Conservation (phyloP, 495 filamentous ascomycete genomes). For the Tuber microsphaerosporum region DNA sequence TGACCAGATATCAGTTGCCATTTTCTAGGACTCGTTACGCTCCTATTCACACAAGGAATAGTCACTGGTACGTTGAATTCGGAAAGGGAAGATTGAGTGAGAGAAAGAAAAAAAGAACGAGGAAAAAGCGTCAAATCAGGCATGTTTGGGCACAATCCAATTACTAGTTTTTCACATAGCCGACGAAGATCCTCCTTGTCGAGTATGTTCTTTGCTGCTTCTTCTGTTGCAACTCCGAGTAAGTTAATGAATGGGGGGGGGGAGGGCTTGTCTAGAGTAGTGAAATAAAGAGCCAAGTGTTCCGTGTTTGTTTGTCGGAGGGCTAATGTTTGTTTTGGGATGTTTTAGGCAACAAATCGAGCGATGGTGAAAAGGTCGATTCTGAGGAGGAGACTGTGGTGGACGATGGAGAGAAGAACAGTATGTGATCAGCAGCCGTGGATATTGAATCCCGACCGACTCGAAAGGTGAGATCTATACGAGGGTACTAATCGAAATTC, state of each 20-base stretch:
- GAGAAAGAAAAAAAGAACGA: not conserved
- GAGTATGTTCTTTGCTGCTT: constrained; percentile 38
- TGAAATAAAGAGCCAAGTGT: not conserved
- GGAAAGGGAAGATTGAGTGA: constrained; percentile 1
- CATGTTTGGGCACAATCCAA: constrained; percentile 38
- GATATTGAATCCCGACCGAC: not conserved
- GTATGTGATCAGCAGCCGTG: constrained; percentile 15
- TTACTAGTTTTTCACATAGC: constrained; percentile 36
- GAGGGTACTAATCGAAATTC: constrained; percentile 20
- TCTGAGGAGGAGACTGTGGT: constrained; percentile 41
- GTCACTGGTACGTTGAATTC: constrained; percentile 1
- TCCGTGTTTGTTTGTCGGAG: constrained; percentile 17
- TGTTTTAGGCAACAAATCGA: constrained; percentile 34
- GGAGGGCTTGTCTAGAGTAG: not conserved
- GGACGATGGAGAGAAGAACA: constrained; percentile 42
- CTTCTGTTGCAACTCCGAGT: constrained; percentile 32
- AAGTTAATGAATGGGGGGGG: constrained; percentile 22
- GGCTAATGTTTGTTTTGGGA: constrained; percentile 23
- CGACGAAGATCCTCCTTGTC: constrained; percentile 40
- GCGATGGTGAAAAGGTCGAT: constrained; percentile 17
- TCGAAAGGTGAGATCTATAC: not conserved
- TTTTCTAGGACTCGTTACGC: not conserved
- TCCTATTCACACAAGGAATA: not conserved
- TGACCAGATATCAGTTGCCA: not conserved
- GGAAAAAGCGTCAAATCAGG: constrained; percentile 15